Evolutionary conservation across 495 filamentous ascomycete species (phyloP).

Genomic region (Penicillium ucsense): DNA sequence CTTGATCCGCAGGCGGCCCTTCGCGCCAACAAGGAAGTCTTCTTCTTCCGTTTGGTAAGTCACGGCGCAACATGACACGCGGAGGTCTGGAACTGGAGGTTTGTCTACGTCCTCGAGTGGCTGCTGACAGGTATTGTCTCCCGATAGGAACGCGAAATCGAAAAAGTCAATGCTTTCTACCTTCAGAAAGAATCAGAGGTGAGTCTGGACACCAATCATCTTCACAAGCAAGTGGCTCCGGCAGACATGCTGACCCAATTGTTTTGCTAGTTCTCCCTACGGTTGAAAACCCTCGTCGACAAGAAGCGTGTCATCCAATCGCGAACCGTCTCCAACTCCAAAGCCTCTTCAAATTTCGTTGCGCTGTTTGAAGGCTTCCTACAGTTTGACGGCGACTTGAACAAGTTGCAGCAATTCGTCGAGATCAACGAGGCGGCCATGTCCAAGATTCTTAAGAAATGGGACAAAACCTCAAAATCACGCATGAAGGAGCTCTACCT

Average conservation of each 20-base stretch:
- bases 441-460: constrained; percentile 99
- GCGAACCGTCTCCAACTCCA: constrained; percentile 60
- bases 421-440: constrained; percentile 96
- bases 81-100: neutral
- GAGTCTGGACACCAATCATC: neutral
- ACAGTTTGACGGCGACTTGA: constrained; percentile 90
- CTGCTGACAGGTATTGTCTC: neutral
- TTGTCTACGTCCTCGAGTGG: too few relatives aligned
- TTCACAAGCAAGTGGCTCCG: too few relatives aligned
- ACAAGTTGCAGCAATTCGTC: constrained; percentile 97
- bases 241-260: too few relatives aligned
- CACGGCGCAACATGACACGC: neutral
- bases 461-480: constrained; percentile 99
- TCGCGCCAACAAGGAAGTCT: constrained; percentile 94
- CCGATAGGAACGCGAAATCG: constrained; percentile 81
- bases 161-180: constrained; percentile 98
- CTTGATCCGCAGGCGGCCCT: constrained; percentile 77
- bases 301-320: constrained; percentile 86
- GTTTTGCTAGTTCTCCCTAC: constrained; percentile 66
- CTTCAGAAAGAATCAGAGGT: constrained; percentile 98
- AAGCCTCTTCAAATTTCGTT: constrained; percentile 82
- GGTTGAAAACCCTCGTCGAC: constrained; percentile 81
- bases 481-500: constrained; percentile 96
- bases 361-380: constrained; percentile 93
- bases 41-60: constrained; percentile 92